Base-by-base conservation (phyloP, 768 basidiomycete species). In the Mycena venus region DNA sequence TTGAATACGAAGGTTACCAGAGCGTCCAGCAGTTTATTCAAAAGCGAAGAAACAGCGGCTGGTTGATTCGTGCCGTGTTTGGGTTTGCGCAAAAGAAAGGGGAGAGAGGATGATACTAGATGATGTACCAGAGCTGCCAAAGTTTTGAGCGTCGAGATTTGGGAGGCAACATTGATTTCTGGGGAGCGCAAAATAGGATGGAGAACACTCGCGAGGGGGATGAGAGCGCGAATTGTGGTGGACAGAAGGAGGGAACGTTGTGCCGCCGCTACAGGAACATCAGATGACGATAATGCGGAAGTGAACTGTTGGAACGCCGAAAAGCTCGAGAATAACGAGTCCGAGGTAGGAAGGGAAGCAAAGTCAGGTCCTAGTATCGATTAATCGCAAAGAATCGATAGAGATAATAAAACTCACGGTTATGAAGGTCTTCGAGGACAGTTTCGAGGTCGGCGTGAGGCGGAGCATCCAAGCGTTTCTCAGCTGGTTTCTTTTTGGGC, bases 271-370 rank as follows among this genome's bases (percentile, higher is more conserved):
- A 65, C 36, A 29, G 62, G 29, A 61, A 79, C 73, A 23, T 74
- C 72, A 61, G 81, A 77, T 17, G 66, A 60, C 14, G 36, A 61
- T 23, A 79, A 67, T 21, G 81, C 65, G 34, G 82, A 76, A 27
- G 76, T 77, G 32, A 85, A 73, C 64, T 79, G 82, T 36, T 79
- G 71, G 53, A 85, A 82, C 29, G 77, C 75, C 40, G 84, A 81
- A 70, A 86, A 70, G 27, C 76, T 68, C 34, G 80, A 76, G 60
- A 85, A 79, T 27, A 84, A 68, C 40, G 71, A 68, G 21, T 58
- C 64, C 14, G 78, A 80, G 27, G 23, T 21, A 3, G 75, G 72
- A 6, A 74, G 38, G 14, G 32, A 58, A 10, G 47, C 55, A 25
- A 74, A 68, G 40, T 79, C 70, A 23, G 74, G 60, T 23, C 59